Evolutionary conservation across 352 stramenopile genomes (phyloP).

Genomic region (Blastocystis sp.): DNA sequence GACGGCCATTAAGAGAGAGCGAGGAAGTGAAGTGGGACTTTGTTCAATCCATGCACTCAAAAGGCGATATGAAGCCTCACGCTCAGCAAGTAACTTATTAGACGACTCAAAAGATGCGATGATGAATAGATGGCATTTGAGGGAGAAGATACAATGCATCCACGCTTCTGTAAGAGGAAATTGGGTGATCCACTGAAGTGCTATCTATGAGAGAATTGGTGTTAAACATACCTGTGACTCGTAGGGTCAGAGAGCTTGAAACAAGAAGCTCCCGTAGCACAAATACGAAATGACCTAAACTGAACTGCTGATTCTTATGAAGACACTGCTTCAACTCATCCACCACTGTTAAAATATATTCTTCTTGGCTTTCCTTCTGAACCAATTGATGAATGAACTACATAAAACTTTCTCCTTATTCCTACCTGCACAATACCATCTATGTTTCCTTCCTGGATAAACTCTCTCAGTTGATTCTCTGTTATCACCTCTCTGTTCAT

Average conservation of each 20-base stretch:
- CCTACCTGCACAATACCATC: neutral
- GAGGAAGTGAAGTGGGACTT: neutral
- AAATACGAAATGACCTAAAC: too few species aligned
- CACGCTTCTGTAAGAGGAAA: neutral
- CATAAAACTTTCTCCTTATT: neutral
- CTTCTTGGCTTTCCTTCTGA: neutral
- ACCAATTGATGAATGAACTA: neutral
- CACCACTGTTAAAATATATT: neutral
- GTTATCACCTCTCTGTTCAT: neutral
- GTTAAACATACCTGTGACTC: neutral
- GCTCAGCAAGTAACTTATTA: neutral
- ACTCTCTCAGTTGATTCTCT: neutral
- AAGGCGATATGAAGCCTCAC: neutral
- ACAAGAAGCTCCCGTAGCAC: neutral
- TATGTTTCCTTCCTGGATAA: neutral
- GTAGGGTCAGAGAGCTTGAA: neutral
- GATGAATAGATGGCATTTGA: constrained; percentile 38
- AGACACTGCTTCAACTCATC: neutral
- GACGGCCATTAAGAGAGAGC: neutral
- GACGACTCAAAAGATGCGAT: constrained; percentile 10
- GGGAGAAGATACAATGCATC: neutral
- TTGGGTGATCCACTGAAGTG: neutral
- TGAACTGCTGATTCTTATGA: neutral
- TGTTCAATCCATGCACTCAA: neutral
- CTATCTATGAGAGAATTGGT: neutral